Conservation (phyloP, 192 early-diverging fungal genomes). For the Rhizophagus prolifer region DNA sequence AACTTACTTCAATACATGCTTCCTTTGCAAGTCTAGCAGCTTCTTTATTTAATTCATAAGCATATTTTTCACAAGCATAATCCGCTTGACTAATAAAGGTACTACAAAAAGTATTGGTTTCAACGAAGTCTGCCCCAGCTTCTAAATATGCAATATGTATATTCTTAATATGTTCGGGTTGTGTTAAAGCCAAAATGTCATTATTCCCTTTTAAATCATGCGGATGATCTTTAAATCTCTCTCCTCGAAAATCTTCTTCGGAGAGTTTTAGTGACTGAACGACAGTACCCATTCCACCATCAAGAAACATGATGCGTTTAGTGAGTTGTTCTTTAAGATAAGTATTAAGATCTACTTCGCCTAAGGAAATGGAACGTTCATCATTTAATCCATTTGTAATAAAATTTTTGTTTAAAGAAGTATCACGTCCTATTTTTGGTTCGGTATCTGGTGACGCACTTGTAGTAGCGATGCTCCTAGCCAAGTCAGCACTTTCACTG, state of each 20-base stretch:
- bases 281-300: conserved; percentile 96
- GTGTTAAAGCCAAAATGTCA: conserved; percentile 89
- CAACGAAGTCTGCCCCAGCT: conserved; percentile 90
- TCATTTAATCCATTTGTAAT: no score
- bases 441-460: no score
- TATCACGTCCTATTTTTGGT: not conserved
- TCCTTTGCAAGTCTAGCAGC: conserved; percentile 82
- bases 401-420: not conserved
- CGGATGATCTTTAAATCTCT: conserved; percentile 78
- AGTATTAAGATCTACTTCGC: conserved; percentile 43
- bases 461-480: no score
- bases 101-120: conserved; percentile 95
- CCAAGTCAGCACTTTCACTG: no score
- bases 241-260: conserved; percentile 84
- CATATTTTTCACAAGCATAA: conserved; percentile 81
- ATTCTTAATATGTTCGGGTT: conserved; percentile 82
- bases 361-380: no score
- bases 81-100: conserved; percentile 93
- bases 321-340: conserved; percentile 76
- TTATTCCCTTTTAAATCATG: conserved; percentile 96
- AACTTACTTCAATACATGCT: conserved; percentile 71
- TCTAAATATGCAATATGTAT: conserved; percentile 92
- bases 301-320: conserved; percentile 93
- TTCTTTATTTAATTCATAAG: conserved; percentile 91
- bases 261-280: conserved; percentile 80